phyloP scores from a whole-genome alignment of 371 early-diverging fungal species.

The Mucor velutinosus region DNA sequence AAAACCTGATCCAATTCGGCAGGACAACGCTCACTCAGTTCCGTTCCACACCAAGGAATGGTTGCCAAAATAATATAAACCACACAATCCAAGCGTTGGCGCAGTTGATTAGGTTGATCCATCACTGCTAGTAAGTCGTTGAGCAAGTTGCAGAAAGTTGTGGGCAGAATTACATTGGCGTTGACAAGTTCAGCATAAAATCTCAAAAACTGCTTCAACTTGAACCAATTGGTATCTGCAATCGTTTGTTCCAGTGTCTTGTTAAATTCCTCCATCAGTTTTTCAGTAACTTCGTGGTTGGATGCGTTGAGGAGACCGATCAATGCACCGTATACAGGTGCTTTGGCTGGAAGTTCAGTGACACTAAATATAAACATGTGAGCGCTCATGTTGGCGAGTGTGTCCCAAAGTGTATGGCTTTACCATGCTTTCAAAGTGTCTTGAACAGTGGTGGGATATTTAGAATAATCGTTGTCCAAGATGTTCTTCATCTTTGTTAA shows the following conservation, averaged over 20 bases:
- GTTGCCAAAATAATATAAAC: constrained; percentile 72
- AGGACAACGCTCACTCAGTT: constrained; percentile 57
- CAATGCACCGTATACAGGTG: constrained; percentile 76
- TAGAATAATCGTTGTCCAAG: constrained; percentile 67
- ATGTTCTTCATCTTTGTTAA: constrained; percentile 72
- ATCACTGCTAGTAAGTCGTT: constrained; percentile 61
- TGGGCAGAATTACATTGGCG: constrained; percentile 73
- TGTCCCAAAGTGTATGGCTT: background rate
- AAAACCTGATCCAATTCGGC: constrained; percentile 65
- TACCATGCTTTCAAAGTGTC: constrained; percentile 69
- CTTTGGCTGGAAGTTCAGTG: constrained; percentile 78
- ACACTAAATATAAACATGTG: constrained; percentile 47
- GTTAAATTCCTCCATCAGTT: constrained; percentile 40
- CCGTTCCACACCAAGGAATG: constrained; percentile 74
- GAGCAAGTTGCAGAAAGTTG: constrained; percentile 63
- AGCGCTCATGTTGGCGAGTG: background rate
- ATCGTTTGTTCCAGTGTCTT: constrained; percentile 54
- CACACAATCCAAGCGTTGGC: constrained; percentile 73
- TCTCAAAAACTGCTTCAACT: constrained; percentile 75
- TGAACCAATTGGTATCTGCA: constrained; percentile 64
- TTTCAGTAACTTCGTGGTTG: constrained; percentile 33
- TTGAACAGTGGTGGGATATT: constrained; percentile 66
- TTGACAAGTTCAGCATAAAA: constrained; percentile 85
- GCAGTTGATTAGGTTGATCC: constrained; percentile 56
- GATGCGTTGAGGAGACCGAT: constrained; percentile 76